Base-by-base conservation (phyloP, 2,329 filamentous ascomycete genomes). In the Fusarium camptoceras region DNA sequence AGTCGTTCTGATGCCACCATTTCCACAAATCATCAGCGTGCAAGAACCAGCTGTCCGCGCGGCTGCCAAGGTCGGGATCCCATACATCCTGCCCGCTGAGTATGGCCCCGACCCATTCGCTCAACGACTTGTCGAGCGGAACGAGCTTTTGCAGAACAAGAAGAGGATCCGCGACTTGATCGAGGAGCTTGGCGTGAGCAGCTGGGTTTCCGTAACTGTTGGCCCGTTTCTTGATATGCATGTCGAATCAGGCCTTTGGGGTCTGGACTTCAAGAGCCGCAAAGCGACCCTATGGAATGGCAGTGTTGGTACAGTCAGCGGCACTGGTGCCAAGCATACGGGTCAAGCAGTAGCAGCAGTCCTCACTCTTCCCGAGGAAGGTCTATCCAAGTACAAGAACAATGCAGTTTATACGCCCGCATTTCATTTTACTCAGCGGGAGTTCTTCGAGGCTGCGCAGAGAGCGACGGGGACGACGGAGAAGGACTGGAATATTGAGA, bases 1-100 rank as follows among this genome's bases (percentile, higher is more conserved):
- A 12, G 39, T 70, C 2, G 58, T 67, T 9, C 20, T 70, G 12
- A 58, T 64, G 50, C 51, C 63, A 0, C 68, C 66, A 30, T 55
- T 70, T 8, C 27, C 68, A 3, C 50, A 70, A 5, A 27, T 70
- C 4, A 24, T 64, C 22, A 58, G 22, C 47, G 20, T 67, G 5
- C 66, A 70, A 37, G 62, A 67, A 16, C 44, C 63, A 9, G 62
- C 58, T n/a, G 44, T 70, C 11, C 47, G 62, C 22, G 66, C 68
- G 11, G 66, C 56, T 41, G 56, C 41, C 3, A 41, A n/a, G 31
- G 57, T 18, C 4, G 16, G 31, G 7, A 22, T 62, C 24, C 56
- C 41, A 8, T 63, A 62, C 14, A 20, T 63, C 11, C 8, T 63
- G 11, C 68, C 58, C 4, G 44, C 58, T 16, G 66, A 70, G 7